Conservation (phyloP, 1,284 basidiomycete genomes). For the Ceratobasidium sp. region DNA sequence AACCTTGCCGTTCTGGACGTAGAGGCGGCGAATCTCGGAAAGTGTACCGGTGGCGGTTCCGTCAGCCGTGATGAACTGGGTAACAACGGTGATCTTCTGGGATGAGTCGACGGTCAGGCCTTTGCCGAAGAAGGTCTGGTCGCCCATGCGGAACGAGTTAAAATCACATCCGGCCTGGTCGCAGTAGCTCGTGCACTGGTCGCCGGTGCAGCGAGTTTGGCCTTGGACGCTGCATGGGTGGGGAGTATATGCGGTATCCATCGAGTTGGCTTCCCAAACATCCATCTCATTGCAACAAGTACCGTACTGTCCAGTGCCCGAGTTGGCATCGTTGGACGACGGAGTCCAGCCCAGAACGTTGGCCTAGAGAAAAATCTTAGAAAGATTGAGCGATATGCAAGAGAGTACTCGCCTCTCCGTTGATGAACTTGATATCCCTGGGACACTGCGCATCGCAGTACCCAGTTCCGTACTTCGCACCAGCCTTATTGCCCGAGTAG, state of each 20-base stretch:
- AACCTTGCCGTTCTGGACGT: constrained; percentile 67
- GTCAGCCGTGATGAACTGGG: constrained; percentile 66
- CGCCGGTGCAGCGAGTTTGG: no score
- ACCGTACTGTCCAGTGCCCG: constrained; percentile 63
- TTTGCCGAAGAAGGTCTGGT: constrained; percentile 64
- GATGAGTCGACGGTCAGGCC: constrained; percentile 66
- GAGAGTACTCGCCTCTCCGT: background rate
- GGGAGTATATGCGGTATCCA: constrained; percentile 65
- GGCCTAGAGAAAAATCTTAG: constrained; percentile 56
- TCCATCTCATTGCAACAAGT: constrained; percentile 62
- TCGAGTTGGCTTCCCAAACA: constrained; percentile 62
- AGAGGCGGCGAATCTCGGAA: constrained; percentile 68
- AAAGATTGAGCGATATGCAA: background rate
- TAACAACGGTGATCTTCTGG: constrained; percentile 67
- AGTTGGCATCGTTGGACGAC: constrained; percentile 62
- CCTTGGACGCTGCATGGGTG: constrained; percentile 17
- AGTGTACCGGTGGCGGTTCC: constrained; percentile 63
- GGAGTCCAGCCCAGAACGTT: constrained; percentile 64
- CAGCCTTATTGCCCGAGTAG: constrained; percentile 5
- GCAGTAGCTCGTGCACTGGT: no score
- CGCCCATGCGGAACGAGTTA: constrained; percentile 58
- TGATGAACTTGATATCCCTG: no score
- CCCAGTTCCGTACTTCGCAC: background rate
- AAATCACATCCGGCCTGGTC: constrained; percentile 31
- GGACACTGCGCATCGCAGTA: no score